A percentile compares a stretch with the other conserved stretches of the same genome.
These are phyloP conservation scores for Madurella mycetomatis DNA, from an alignment of 2,329 filamentous ascomycete species.

Conservation along the genomic window DNA sequence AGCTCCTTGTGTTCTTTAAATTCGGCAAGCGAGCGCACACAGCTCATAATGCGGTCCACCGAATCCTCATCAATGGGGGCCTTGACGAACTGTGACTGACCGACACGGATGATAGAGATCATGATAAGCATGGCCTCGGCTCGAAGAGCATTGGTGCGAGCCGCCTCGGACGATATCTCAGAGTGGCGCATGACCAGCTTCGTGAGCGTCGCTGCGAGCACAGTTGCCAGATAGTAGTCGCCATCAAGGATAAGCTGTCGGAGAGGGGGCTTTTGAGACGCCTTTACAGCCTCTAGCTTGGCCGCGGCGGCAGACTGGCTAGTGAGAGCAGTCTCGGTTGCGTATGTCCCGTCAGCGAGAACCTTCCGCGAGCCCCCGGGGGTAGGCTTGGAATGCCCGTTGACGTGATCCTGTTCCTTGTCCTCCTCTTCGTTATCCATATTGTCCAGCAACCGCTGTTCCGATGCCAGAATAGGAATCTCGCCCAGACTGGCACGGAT, in stretches of 20 bases:
- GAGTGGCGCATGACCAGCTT: slow-evolving; percentile 98
- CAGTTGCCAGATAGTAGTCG: slow-evolving; percentile 92
- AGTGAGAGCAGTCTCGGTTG: slow-evolving; percentile 91
- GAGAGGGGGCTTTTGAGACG: slow-evolving; percentile 91
- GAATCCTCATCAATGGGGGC: slow-evolving; percentile 96
- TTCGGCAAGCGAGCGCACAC: slow-evolving; percentile 85
- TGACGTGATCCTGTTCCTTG: slow-evolving; percentile 61
- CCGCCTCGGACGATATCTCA: slow-evolving; percentile 80
- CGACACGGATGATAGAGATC: slow-evolving; percentile 97
- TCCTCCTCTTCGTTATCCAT: slow-evolving; percentile 66
- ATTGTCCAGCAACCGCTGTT: slow-evolving; percentile 86
- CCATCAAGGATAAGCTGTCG: slow-evolving; percentile 93
- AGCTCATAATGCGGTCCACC: slow-evolving; percentile 97
- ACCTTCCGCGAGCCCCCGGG: slow-evolving; percentile 86
- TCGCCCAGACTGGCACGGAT: slow-evolving; percentile 92
- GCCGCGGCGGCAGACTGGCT: slow-evolving; percentile 87
- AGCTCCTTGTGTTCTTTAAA: slow-evolving; percentile 86
- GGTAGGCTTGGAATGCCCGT: slow-evolving; percentile 69
- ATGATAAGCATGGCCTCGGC: slow-evolving; percentile 99
- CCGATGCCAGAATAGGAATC: slow-evolving; percentile 92
- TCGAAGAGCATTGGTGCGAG: slow-evolving; percentile 86
- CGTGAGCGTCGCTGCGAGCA: slow-evolving; percentile 91
- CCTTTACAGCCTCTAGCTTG: slow-evolving; percentile 92
- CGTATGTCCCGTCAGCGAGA: slow-evolving; percentile 93
- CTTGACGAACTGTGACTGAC: slow-evolving; percentile 98